These are phyloP conservation scores for Colletotrichum higginsianum DNA, from an alignment of 2,329 filamentous ascomycete genomes.

Conservation along the genomic window DNA sequence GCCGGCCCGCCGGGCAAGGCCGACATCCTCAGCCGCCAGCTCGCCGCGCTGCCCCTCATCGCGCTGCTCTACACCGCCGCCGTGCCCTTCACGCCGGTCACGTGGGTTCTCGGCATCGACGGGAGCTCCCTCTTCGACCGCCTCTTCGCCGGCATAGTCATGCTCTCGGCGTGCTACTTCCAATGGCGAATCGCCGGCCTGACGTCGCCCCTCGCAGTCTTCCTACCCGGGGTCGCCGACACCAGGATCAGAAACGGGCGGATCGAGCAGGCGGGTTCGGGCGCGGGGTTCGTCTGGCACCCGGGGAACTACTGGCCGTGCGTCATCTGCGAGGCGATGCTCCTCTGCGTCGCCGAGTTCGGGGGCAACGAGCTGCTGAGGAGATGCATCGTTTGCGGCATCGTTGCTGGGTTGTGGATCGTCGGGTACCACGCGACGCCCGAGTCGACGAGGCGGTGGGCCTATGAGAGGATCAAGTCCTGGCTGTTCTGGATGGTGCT, in stretches of 20 bases:
- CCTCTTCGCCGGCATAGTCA: slow-evolving; percentile 56
- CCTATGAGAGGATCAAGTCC: slow-evolving; percentile 45
- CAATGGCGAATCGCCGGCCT: slow-evolving; percentile 44
- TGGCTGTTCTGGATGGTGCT: slow-evolving; percentile 43
- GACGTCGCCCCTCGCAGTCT: slow-evolving; percentile 36
- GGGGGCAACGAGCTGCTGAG: slow-evolving; percentile 43
- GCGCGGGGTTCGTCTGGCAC: slow-evolving; percentile 42
- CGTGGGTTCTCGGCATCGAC: slow-evolving; percentile 41
- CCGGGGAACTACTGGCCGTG: slow-evolving; percentile 45
- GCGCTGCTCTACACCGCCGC: slow-evolving; percentile 45
- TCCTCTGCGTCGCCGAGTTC: slow-evolving; percentile 45
- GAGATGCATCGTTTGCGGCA: slow-evolving; percentile 37
- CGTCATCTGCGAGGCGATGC: slow-evolving; percentile 42
- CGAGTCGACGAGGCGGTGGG: slow-evolving; percentile 41
- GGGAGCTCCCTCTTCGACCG: slow-evolving; percentile 62
- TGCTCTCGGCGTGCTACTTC: slow-evolving; percentile 53
- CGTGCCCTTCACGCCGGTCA: slow-evolving; percentile 43
- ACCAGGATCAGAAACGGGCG: slow-evolving; percentile 42
- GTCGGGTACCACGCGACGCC: slow-evolving; percentile 44
- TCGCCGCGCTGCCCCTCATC: slow-evolving; percentile 42
- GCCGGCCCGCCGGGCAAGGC: slow-evolving; percentile 14
- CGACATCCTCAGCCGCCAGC: slow-evolving; percentile 32
- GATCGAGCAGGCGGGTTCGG: slow-evolving; percentile 18
- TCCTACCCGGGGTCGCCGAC: slow-evolving; percentile 26
- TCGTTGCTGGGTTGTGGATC: slow-evolving; percentile 43